Conservation (phyloP, 345 rosid species). For the Dimocarpus longan region DNA sequence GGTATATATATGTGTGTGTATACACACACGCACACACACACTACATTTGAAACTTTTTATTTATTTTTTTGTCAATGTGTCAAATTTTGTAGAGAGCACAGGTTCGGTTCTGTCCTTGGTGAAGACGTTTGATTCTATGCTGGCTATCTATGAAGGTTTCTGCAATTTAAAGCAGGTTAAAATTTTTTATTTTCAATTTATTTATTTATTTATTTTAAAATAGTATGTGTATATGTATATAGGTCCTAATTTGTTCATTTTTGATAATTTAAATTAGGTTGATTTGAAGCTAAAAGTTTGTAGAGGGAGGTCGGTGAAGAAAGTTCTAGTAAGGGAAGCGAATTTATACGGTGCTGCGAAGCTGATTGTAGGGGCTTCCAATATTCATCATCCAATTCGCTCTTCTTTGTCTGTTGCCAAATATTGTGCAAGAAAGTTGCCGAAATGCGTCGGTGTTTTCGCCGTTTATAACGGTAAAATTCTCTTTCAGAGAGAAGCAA, state of each 20-base stretch:
- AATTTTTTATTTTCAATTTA: no score
- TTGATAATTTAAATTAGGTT: constrained; percentile 44
- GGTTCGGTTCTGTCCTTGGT: constrained; percentile 73
- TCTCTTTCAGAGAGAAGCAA: constrained; percentile 55
- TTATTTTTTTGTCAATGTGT: background rate
- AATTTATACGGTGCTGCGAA: constrained; percentile 57
- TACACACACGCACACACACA: no score
- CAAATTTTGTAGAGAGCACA: constrained; percentile 52
- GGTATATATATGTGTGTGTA: constrained; percentile 29
- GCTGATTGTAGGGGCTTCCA: constrained; percentile 70
- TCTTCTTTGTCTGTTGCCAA: constrained; percentile 75
- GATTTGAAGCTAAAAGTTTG: constrained; percentile 91
- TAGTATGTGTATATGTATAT: background rate
- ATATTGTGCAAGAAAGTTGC: constrained; percentile 74
- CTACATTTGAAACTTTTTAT: background rate
- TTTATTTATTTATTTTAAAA: background rate
- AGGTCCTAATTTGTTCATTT: background rate
- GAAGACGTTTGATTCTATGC: constrained; percentile 72
- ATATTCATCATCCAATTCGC: constrained; percentile 47
- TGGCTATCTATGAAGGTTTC: constrained; percentile 90
- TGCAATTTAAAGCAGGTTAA: constrained; percentile 90
- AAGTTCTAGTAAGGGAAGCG: constrained; percentile 76
- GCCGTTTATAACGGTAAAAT: constrained; percentile 83
- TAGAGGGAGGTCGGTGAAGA: constrained; percentile 68
- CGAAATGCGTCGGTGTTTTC: constrained; percentile 55